These are phyloP conservation scores for Boletus speciosus DNA, from an alignment of 768 basidiomycete species.

Conservation along the genomic window DNA sequence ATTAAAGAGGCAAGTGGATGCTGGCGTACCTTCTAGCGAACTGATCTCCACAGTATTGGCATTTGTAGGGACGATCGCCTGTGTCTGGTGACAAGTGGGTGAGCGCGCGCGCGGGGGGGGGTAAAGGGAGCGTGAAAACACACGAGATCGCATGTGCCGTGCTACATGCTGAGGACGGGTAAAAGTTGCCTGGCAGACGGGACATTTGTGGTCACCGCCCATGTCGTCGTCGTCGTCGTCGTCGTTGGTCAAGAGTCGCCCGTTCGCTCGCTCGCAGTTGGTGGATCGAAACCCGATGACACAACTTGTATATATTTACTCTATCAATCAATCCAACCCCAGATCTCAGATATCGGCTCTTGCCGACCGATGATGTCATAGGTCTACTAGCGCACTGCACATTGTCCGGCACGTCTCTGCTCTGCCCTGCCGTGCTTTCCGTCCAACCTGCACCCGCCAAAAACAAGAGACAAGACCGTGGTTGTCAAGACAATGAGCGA, in stretches of 20 bases:
- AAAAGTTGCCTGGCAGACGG: constrained; percentile 84
- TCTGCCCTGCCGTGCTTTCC: too few species aligned
- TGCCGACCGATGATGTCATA: constrained; percentile 32
- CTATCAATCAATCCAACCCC: constrained; percentile 26
- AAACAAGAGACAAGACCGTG: neutral
- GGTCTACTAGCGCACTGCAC: constrained; percentile 2
- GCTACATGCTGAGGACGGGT: constrained; percentile 89
- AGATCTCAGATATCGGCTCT: constrained; percentile 34
- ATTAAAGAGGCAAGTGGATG: constrained; percentile 6
- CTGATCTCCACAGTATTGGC: constrained; percentile 84
- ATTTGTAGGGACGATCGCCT: constrained; percentile 87
- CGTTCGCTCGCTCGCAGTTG: constrained; percentile 13
- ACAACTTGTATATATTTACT: constrained; percentile 39
- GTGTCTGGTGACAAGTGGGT: constrained; percentile 51
- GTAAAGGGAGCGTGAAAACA: constrained; percentile 36
- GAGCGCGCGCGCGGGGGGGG: neutral
- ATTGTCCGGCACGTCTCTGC: too few species aligned
- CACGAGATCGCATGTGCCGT: constrained; percentile 87
- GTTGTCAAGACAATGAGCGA: constrained; percentile 33
- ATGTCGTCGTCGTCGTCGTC: constrained; percentile 34
- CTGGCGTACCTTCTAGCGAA: constrained; percentile 71
- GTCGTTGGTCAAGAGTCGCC: constrained; percentile 20
- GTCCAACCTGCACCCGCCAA: too few species aligned
- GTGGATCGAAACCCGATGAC: constrained; percentile 32
- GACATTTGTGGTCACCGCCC: constrained; percentile 84